These are phyloP conservation scores for Westerdykella ornata DNA, from an alignment of 2,329 filamentous ascomycete genomes.

Conservation along the genomic window DNA sequence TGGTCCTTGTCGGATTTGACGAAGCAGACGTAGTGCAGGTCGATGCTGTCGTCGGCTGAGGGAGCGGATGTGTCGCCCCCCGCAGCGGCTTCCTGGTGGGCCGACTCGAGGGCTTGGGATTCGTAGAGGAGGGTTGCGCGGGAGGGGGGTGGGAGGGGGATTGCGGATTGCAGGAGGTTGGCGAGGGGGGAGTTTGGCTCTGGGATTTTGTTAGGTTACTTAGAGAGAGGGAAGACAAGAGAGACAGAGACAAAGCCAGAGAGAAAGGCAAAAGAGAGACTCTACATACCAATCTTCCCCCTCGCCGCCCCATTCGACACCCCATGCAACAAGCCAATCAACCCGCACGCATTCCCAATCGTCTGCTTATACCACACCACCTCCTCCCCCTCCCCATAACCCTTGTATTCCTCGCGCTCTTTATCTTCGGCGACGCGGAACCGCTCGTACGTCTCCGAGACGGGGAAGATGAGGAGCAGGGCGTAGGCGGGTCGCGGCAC, in stretches of 20 bases:
- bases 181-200: conserved; percentile 53
- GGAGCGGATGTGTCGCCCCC: conserved; percentile 75
- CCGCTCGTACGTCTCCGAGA: conserved; percentile 71
- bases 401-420: conserved; percentile 56
- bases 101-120: conserved; percentile 65
- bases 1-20: conserved; percentile 64
- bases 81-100: conserved; percentile 70
- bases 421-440: conserved; percentile 69
- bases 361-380: conserved; percentile 95
- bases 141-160: conserved; percentile 58
- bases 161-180: conserved; percentile 61
- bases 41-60: conserved; percentile 69
- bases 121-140: conserved; percentile 72
- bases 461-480: conserved; percentile 85
- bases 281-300: conserved; percentile 15
- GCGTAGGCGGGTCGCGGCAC: conserved; percentile 83
- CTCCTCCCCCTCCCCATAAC: conserved; percentile 61
- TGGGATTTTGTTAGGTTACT: no score
- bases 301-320: conserved; percentile 71
- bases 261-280: neutral
- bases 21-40: conserved; percentile 94
- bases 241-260: no score
- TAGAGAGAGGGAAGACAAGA: no score
- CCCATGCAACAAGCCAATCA: conserved; percentile 84
- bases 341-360: conserved; percentile 86